Percentiles rank a stretch among this genome's conserved stretches.
Conservation (phyloP, 495 filamentous ascomycete species). For the Aspergillus sclerotioniger region DNA sequence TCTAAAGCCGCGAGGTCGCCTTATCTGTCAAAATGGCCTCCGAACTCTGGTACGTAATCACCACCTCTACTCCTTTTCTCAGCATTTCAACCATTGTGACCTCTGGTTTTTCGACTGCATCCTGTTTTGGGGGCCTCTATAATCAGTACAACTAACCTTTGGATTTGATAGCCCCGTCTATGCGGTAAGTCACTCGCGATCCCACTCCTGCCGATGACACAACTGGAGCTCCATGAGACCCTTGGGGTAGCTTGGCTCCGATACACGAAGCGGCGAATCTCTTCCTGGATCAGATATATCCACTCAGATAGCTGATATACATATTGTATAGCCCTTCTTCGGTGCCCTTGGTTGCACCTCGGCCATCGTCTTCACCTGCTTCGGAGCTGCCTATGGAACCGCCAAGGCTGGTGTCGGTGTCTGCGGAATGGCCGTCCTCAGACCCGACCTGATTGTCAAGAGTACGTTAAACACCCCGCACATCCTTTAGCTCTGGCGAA, state of each 20-base stretch:
- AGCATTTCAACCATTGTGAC: constrained; percentile 25
- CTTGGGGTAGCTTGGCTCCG: constrained; percentile 9
- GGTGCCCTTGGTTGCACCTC: constrained; percentile 98
- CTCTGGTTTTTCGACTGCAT: constrained; percentile 24
- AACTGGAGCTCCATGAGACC: constrained; percentile 26
- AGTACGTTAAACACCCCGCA: constrained; percentile 59
- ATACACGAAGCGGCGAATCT: background rate
- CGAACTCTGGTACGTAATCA: constrained; percentile 62
- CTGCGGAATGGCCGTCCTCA: constrained; percentile 93
- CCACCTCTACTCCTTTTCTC: constrained; percentile 34
- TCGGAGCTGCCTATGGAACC: constrained; percentile 97
- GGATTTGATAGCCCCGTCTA: constrained; percentile 78
- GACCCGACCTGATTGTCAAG: constrained; percentile 98
- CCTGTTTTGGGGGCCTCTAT: constrained; percentile 8
- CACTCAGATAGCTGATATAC: constrained; percentile 25
- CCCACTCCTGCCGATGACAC: background rate
- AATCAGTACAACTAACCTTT: constrained; percentile 40
- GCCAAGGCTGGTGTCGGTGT: constrained; percentile 99
- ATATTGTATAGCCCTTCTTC: constrained; percentile 80
- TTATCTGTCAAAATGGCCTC: constrained; percentile 53
- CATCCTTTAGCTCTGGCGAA: background rate
- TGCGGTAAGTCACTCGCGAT: constrained; percentile 72
- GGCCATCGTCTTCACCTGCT: constrained; percentile 98
- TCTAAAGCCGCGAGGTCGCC: constrained; percentile 13
- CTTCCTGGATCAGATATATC: background rate